Evolutionary conservation across 73 alveolate species (phyloP).

Genomic region (Tetrahymena elliotti): DNA sequence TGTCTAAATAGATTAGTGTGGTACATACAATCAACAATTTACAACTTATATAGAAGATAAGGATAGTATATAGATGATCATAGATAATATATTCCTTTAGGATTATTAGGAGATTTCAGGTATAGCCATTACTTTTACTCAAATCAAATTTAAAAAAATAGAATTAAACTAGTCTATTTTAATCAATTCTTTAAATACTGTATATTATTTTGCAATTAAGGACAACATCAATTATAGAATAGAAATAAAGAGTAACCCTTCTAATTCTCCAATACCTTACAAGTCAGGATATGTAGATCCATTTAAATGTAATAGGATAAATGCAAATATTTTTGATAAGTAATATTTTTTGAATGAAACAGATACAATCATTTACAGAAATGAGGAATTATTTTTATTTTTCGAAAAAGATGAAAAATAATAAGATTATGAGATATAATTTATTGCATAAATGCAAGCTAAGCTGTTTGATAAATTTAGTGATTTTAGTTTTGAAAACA

Average conservation of each 20-base stretch:
- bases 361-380: neutral
- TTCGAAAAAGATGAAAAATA: neutral
- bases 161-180: neutral
- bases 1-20: neutral
- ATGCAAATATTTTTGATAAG: neutral
- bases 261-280: neutral
- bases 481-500: neutral
- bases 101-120: neutral
- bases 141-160: too few relatives aligned
- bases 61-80: too few relatives aligned
- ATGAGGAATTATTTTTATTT: too few relatives aligned
- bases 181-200: too few relatives aligned
- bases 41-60: neutral
- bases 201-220: too few relatives aligned
- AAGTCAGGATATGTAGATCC: neutral
- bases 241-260: too few relatives aligned
- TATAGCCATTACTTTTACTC: neutral
- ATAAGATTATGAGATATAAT: neutral
- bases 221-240: neutral
- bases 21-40: neutral
- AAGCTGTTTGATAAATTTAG: neutral
- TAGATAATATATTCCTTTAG: neutral
- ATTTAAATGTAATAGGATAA: neutral
- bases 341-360: neutral
- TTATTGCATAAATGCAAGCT: neutral